Base-by-base conservation (phyloP, 2,329 filamentous ascomycete genomes). In the Xylaria sp. region DNA sequence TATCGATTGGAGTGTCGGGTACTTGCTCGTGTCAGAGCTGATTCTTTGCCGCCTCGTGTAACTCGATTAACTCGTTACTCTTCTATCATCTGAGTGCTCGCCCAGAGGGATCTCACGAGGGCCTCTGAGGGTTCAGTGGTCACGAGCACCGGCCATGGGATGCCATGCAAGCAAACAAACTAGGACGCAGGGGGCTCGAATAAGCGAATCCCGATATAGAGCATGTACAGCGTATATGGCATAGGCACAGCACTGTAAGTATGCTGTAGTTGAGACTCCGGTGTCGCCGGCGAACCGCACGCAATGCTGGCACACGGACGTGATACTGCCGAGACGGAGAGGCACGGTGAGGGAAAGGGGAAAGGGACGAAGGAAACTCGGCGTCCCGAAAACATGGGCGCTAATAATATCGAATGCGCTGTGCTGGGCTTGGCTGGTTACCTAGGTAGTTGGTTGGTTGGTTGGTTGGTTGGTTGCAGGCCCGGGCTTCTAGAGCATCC, bases 301-400 rank as follows among this genome's bases (percentile, higher is more conserved):
- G 53, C 18, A 20, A 20, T 32, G 45, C 53, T 53, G 43, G 8
- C 34, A 30, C 23, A 46, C n/a, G n/a, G 20, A 32, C 18, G 30
- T 23, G 13, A 59, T 18, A 30, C 53, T 25, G 5, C 55, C 46
- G 48, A 48, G 13, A 60, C 23, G 46, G 48, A 39, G 57, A 41
- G 43, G n/a, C 57, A 45, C 25, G 41, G 60, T 48, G 56, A 60
- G n/a, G 30, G 45, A 60, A 52, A 12, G 2, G 41, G 23, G n/a
- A 25, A 36, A 32, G 20, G 9, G 28, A 58, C 60, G 56, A 65
- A 15, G 43, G 25, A 23, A 36, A 23, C 25, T 57, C 63, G 60
- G 65, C 12, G 50, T 65, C 58, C 66, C 68, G 60, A 68, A 59
- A 65, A 43, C 60, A 25, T 68, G 58, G 67, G 67, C 50, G 30